Percentiles rank a stretch among this genome's conserved stretches.
Conservation (phyloP, 306 rosid genomes). For the Rosa chinensis region DNA sequence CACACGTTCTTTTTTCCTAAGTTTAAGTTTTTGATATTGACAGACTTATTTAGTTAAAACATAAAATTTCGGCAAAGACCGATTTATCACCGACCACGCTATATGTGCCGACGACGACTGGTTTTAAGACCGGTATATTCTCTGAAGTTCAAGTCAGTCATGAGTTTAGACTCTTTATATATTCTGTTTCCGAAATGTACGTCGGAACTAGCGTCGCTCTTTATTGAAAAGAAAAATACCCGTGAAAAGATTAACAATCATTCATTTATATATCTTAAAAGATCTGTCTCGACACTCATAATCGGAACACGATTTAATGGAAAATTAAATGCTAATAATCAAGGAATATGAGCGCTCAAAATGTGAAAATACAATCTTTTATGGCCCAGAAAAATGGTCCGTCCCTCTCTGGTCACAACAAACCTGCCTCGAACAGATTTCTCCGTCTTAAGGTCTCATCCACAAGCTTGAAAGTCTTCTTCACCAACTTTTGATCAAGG, state of each 20-base stretch:
- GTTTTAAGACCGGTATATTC: too few relatives aligned
- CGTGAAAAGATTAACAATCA: background rate
- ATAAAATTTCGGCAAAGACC: background rate
- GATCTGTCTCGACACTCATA: constrained; percentile 27
- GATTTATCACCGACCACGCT: background rate
- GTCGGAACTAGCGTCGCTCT: too few relatives aligned
- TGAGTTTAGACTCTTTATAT: too few relatives aligned
- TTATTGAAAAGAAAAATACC: too few relatives aligned
- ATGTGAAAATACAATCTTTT: constrained; percentile 26
- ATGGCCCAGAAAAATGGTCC: constrained; percentile 17
- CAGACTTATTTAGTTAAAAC: background rate
- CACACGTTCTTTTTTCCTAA: too few relatives aligned
- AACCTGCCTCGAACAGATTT: constrained; percentile 93
- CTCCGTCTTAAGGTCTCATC: constrained; percentile 93
- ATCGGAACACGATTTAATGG: constrained; percentile 49
- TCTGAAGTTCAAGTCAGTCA: too few relatives aligned
- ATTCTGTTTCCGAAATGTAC: too few relatives aligned
- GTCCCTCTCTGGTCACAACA: constrained; percentile 55
- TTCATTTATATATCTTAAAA: constrained; percentile 11
- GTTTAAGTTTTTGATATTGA: too few relatives aligned
- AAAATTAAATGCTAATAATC: constrained; percentile 49
- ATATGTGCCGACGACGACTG: background rate
- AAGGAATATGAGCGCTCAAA: constrained; percentile 63
- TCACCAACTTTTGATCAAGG: constrained; percentile 96
- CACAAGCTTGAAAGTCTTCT: constrained; percentile 98